Conservation (phyloP, 805 yeast species). For the Naumovozyma castellii region DNA sequence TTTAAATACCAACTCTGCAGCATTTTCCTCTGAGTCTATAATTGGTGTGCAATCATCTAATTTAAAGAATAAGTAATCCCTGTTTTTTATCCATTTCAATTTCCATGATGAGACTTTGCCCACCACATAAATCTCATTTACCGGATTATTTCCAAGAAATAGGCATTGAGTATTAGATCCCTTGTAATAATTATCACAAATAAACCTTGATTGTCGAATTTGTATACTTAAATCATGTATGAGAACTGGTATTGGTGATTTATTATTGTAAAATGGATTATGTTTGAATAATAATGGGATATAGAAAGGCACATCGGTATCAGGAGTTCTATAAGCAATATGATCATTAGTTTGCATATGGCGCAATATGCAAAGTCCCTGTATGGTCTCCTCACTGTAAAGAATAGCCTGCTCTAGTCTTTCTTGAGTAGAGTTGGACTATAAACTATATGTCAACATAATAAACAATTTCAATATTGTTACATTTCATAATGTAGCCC, state of each 20-base stretch:
- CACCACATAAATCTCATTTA: constrained; percentile 26
- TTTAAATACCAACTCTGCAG: constrained; percentile 27
- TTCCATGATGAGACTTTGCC: constrained; percentile 31
- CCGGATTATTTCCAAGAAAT: constrained; percentile 37
- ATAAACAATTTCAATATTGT: too few relatives aligned
- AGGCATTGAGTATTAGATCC: constrained; percentile 10
- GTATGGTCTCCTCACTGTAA: too few relatives aligned
- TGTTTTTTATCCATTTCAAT: constrained; percentile 10
- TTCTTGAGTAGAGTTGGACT: too few relatives aligned
- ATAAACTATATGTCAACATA: too few relatives aligned
- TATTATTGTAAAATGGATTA: constrained; percentile 2
- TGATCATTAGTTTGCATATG: constrained; percentile 2
- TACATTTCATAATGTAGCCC: too few relatives aligned
- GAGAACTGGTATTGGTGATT: constrained; percentile 5
- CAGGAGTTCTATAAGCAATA: constrained; percentile 2
- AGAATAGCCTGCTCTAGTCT: too few relatives aligned
- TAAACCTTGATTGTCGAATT: constrained; percentile 5
- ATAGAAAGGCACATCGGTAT: constrained; percentile 1
- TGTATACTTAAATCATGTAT: constrained; percentile 6
- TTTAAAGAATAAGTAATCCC: constrained; percentile 15
- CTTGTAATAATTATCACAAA: constrained; percentile 7
- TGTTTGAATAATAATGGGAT: constrained; percentile 5
- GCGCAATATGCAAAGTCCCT: not conserved
- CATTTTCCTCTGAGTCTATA: not conserved
- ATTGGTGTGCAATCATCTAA: constrained; percentile 19